Conservation (phyloP, 805 yeast genomes). For the Dipodascus albidus region DNA sequence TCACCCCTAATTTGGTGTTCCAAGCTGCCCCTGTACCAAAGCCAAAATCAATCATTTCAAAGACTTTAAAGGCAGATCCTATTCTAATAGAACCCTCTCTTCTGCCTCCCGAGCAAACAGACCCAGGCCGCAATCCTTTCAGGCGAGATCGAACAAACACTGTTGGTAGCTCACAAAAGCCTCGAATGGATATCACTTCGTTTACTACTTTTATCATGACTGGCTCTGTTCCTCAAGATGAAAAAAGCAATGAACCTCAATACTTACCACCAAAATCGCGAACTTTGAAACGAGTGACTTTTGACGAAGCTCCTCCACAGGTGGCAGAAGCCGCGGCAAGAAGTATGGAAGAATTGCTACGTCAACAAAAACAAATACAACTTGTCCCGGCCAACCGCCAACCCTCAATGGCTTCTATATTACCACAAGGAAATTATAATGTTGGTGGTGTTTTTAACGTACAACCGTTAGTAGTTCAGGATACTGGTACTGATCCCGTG, state of each 20-base stretch:
- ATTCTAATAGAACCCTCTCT: slow-evolving; percentile 5
- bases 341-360: slow-evolving; percentile 26
- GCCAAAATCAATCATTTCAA: slow-evolving; percentile 67
- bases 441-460: background rate
- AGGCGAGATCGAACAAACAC: slow-evolving; percentile 4
- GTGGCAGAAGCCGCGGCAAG: slow-evolving; percentile 30
- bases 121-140: slow-evolving; percentile 18
- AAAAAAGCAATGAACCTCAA: slow-evolving; percentile 1
- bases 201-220: slow-evolving; percentile 77
- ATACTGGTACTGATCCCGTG: slow-evolving; percentile 59
- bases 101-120: slow-evolving; percentile 3
- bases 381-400: background rate
- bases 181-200: slow-evolving; percentile 66
- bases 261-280: slow-evolving; percentile 11
- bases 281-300: slow-evolving; percentile 25
- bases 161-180: slow-evolving; percentile 4
- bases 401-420: slow-evolving; percentile 5
- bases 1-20: slow-evolving; percentile 29
- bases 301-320: slow-evolving; percentile 27
- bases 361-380: slow-evolving; percentile 16
- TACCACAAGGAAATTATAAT: background rate
- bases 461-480: slow-evolving; percentile 16
- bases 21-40: slow-evolving; percentile 56
- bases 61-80: slow-evolving; percentile 31
- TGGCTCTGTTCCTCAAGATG: slow-evolving; percentile 50